phyloP scores from a whole-genome alignment of 129 eudicot species.

The Helianthus tuberosus region DNA sequence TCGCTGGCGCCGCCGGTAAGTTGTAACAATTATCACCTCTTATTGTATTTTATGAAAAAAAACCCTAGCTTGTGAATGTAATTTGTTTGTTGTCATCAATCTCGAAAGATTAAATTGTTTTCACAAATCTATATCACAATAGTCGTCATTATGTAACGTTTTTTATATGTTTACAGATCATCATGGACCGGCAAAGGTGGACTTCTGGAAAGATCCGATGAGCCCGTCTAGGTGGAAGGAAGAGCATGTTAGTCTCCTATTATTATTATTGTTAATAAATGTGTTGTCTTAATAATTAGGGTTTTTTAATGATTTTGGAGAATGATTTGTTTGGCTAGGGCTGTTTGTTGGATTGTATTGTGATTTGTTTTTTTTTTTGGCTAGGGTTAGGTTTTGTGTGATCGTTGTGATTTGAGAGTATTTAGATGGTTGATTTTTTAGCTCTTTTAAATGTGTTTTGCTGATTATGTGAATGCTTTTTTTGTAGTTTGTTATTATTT shows the following conservation, averaged over 20 bases:
- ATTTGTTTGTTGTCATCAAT: not conserved
- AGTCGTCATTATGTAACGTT: not conserved
- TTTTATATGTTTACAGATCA: constrained; percentile 46
- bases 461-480: not conserved
- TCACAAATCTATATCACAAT: not conserved
- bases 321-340: constrained; percentile 7
- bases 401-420: too few relatives aligned
- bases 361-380: too few relatives aligned
- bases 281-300: constrained; percentile 7
- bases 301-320: constrained; percentile 15
- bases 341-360: constrained; percentile 8
- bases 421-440: not conserved
- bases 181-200: constrained; percentile 78
- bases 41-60: not conserved
- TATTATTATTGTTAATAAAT: not conserved
- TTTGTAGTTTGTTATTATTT: constrained; percentile 81
- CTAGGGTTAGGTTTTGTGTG: too few relatives aligned
- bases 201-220: constrained; percentile 85
- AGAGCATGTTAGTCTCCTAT: constrained; percentile 68
- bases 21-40: not conserved
- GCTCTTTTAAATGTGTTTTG: constrained; percentile 1
- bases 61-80: too few relatives aligned
- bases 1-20: constrained; percentile 86
- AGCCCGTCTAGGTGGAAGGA: constrained; percentile 92
- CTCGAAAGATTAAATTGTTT: constrained; percentile 1